These are phyloP conservation scores for Magnolia sinica DNA, from an alignment of 164 flowering plant genomes.

Conservation along the genomic window DNA sequence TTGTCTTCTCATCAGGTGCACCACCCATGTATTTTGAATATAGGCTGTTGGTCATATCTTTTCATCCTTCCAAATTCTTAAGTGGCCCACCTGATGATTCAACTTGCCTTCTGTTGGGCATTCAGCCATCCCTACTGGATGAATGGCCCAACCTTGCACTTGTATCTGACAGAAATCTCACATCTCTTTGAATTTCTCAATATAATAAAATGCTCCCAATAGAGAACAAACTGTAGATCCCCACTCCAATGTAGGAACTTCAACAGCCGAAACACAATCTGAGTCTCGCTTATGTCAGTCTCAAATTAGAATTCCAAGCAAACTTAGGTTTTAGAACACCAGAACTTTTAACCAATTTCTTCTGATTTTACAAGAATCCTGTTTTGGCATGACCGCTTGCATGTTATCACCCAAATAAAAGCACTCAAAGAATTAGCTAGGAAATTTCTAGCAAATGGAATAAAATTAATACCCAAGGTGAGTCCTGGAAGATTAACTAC, in stretches of 20 bases:
- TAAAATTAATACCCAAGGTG: conserved; percentile 57
- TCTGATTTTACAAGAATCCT: background rate
- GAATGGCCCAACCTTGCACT: background rate
- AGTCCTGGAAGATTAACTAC: conserved; percentile 73
- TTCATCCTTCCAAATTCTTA: background rate
- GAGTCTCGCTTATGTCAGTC: too few species aligned
- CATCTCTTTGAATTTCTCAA: background rate
- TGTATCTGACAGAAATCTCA: background rate
- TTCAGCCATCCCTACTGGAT: background rate
- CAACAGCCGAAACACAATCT: too few species aligned
- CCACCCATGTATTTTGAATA: background rate
- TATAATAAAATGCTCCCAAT: background rate
- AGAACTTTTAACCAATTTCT: background rate
- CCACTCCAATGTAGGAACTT: too few species aligned
- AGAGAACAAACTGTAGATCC: background rate
- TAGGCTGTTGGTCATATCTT: background rate
- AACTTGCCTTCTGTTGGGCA: too few species aligned
- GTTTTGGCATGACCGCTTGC: background rate
- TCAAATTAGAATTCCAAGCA: too few species aligned
- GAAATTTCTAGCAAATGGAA: background rate
- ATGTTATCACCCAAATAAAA: background rate
- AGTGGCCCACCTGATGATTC: background rate
- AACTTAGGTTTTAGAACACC: too few species aligned
- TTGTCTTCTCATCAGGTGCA: background rate
- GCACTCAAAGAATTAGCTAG: background rate